Evolutionary conservation across 2,329 filamentous ascomycete genomes (phyloP), one percentile per base, ranked within the genome.

Genomic region (Calonectria pteridis): DNA sequence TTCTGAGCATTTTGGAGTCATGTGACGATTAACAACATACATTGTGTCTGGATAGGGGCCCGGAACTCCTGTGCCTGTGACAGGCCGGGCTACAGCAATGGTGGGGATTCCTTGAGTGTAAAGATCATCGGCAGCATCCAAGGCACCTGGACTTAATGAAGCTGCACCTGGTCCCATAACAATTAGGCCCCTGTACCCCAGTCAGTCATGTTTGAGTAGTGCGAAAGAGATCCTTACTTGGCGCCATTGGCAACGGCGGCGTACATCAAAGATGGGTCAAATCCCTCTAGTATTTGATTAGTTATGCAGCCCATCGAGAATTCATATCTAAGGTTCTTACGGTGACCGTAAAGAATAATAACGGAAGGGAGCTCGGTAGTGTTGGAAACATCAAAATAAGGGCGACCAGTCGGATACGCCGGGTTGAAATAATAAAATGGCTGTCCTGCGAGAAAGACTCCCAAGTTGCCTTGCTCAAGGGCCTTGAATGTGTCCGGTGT

Each of bases 401-500:
- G 77, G 71, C 86, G 83, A 11, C 84, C 83, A 40, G 85, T 84
- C 20, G 89, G 86, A 16, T 82, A 82, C 0, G 86, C 82, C 0
- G 89, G 82, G 4, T 84, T 85, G 73, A 86, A 91, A 82, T 87
- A 91, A 82, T 90, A 91, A 76, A 87, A 89, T 0, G 89, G 88
- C 7, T 87, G 84, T n/a, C 89, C 85, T 58, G 87, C 87, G 72
- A 90, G 85, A 77, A 91, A 75, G 1, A 59, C 65, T 2, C 74
- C 76, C 1, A 78, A 35, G 6, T 69, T 72, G 0, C 90, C 88
- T 77, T 86, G 84, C 81, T 92, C 90, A 16, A 83, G 82, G 0
- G 87, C 85, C 77, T 87, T 88, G 86, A 92, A 92, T 2, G 90
- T 91, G 75, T 92, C 90, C 35, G 91, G 84, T 0, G 88, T 86